Conservation (phyloP, 2,329 filamentous ascomycete genomes). For the Xylaria multiplex region DNA sequence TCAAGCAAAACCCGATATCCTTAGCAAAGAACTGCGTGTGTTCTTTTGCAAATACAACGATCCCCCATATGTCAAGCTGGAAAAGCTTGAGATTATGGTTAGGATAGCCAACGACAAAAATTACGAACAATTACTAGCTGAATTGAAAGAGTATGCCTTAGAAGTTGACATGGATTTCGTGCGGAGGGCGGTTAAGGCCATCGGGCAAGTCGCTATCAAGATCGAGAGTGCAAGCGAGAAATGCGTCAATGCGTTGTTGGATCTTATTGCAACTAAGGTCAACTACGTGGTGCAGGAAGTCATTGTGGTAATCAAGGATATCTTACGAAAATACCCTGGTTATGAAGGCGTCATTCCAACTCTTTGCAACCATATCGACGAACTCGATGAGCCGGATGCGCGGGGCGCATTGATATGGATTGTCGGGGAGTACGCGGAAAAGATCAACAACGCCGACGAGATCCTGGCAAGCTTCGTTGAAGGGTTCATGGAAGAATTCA, state of each 20-base stretch:
- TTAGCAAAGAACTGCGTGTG: slow-evolving; percentile 96
- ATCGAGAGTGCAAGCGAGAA: slow-evolving; percentile 95
- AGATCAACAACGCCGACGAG: slow-evolving; percentile 98
- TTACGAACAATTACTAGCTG: slow-evolving; percentile 91
- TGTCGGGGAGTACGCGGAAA: slow-evolving; percentile 98
- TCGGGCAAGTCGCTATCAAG: slow-evolving; percentile 98
- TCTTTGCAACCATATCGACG: slow-evolving; percentile 95
- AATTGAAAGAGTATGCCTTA: slow-evolving; percentile 95
- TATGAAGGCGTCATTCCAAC: slow-evolving; percentile 98
- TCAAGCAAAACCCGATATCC: slow-evolving; percentile 94
- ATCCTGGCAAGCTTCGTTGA: slow-evolving; percentile 93
- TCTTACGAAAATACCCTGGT: slow-evolving; percentile 95
- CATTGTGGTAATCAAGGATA: slow-evolving; percentile 98
- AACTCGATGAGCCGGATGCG: slow-evolving; percentile 92
- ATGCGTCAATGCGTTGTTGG: slow-evolving; percentile 91
- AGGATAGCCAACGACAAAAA: slow-evolving; percentile 98
- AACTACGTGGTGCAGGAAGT: slow-evolving; percentile 99
- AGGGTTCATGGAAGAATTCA: slow-evolving; percentile 94
- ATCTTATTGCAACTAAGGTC: slow-evolving; percentile 96
- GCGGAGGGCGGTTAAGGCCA: slow-evolving; percentile 90
- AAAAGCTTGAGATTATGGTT: slow-evolving; percentile 99
- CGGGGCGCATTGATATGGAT: slow-evolving; percentile 97
- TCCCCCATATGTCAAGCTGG: slow-evolving; percentile 94
- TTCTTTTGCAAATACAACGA: slow-evolving; percentile 99
- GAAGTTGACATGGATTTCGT: slow-evolving; percentile 99